These are phyloP conservation scores for Casuarina equisetifolia DNA, from an alignment of 306 rosid genomes.

Conservation along the genomic window DNA sequence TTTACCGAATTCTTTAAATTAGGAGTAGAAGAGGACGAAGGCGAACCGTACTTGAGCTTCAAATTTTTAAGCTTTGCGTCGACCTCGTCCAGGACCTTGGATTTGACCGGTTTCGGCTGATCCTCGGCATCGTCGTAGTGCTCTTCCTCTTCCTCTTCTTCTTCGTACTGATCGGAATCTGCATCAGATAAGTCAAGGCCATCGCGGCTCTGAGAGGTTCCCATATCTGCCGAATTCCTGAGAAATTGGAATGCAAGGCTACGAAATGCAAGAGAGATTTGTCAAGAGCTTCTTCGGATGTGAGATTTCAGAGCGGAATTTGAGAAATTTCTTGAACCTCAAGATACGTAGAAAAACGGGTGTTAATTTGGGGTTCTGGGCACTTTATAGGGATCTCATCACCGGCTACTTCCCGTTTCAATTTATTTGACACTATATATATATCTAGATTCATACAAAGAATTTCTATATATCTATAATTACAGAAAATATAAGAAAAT, in stretches of 20 bases:
- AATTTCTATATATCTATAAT: too few species aligned
- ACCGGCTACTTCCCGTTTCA: constrained; percentile 19
- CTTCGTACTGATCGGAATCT: constrained; percentile 49
- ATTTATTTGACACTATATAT: too few species aligned
- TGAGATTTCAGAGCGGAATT: not conserved
- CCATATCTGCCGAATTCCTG: constrained; percentile 41
- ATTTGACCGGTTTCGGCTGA: constrained; percentile 12
- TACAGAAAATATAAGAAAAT: too few species aligned
- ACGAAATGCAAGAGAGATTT: not conserved
- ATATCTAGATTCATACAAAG: too few species aligned
- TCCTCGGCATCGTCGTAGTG: constrained; percentile 38
- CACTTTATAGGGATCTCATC: not conserved
- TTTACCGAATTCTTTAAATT: constrained; percentile 58
- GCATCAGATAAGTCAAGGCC: constrained; percentile 50
- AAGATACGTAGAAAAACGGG: not conserved
- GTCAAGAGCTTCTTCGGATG: not conserved
- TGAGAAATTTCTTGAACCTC: not conserved
- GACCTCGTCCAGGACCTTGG: constrained; percentile 49
- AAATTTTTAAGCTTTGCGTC: constrained; percentile 71
- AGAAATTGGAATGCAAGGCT: not conserved
- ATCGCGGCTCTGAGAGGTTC: constrained; percentile 83
- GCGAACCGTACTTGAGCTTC: constrained; percentile 62
- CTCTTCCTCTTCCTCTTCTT: constrained; percentile 25
- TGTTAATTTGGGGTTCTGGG: not conserved
- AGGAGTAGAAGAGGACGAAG: constrained; percentile 35